A percentile compares a stretch with the other conserved stretches of the same genome.
Evolutionary conservation across 106 monocot species (phyloP).

Genomic region (Dioscorea alata): DNA sequence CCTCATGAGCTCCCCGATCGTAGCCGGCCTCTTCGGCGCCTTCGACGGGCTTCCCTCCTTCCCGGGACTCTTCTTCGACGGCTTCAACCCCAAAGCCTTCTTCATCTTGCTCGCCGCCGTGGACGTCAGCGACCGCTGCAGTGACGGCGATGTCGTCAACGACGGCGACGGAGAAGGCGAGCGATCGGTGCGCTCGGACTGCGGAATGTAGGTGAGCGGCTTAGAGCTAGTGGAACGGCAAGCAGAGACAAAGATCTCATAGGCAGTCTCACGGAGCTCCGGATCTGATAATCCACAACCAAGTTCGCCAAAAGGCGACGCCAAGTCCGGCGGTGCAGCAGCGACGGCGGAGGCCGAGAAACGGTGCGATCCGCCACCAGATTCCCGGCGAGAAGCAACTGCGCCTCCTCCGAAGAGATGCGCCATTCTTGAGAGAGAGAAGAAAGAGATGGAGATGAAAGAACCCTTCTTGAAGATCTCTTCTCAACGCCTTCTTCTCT

Average conservation of each 20-base stretch:
- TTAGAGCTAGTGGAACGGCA: slow-evolving; percentile 21
- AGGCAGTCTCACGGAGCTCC: slow-evolving; percentile 27
- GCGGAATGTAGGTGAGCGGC: slow-evolving; percentile 21
- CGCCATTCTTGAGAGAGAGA: slow-evolving; percentile 1
- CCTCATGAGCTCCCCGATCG: slow-evolving; percentile 71
- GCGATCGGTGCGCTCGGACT: slow-evolving; percentile 8
- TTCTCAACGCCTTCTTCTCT: neutral
- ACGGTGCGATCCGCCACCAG: slow-evolving; percentile 14
- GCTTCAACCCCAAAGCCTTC: slow-evolving; percentile 84
- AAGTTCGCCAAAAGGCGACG: slow-evolving; percentile 20
- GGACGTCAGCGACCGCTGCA: slow-evolving; percentile 72
- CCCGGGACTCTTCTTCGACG: slow-evolving; percentile 28
- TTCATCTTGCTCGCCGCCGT: slow-evolving; percentile 89
- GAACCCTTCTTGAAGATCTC: neutral
- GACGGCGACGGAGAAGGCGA: slow-evolving; percentile 13
- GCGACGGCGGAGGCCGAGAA: neutral
- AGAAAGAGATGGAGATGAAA: neutral
- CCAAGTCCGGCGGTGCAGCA: slow-evolving; percentile 2
- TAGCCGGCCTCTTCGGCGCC: slow-evolving; percentile 34
- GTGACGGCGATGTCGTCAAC: slow-evolving; percentile 6
- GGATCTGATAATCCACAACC: slow-evolving; percentile 9
- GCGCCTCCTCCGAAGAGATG: slow-evolving; percentile 12
- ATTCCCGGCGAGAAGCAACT: neutral
- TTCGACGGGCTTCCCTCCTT: slow-evolving; percentile 28
- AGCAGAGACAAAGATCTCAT: slow-evolving; percentile 32